phyloP scores from a whole-genome alignment of 73 alveolate species.

The Tetrahymena borealis region DNA sequence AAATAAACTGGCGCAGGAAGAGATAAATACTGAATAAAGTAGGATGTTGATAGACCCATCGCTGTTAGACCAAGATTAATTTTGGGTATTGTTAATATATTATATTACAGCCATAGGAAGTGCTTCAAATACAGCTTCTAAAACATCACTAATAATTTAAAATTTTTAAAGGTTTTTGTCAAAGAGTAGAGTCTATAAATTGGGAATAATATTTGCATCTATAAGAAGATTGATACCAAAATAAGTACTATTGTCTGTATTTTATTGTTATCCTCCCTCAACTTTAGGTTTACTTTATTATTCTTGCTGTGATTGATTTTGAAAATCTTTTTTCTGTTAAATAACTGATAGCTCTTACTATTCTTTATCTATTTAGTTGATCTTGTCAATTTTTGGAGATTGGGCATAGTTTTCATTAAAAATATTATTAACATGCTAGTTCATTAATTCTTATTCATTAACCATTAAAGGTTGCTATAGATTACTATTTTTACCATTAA shows the following conservation, averaged over 20 bases:
- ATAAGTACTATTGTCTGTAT: background rate
- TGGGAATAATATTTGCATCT: background rate
- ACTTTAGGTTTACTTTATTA: background rate
- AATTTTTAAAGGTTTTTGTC: background rate
- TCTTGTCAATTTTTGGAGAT: too few relatives aligned
- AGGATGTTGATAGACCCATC: background rate
- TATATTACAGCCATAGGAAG: background rate
- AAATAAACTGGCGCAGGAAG: background rate
- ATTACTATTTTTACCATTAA: background rate
- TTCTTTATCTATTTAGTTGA: too few relatives aligned
- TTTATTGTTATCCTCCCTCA: background rate
- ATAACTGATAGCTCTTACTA: too few relatives aligned
- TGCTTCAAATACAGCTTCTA: background rate
- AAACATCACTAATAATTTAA: background rate
- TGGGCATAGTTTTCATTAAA: too few relatives aligned
- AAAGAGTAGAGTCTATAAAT: background rate
- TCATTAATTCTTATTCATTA: background rate
- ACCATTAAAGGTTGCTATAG: background rate
- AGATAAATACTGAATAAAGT: background rate
- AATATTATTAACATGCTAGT: background rate
- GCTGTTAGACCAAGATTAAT: background rate
- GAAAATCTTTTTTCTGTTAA: too few relatives aligned
- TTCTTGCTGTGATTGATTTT: too few relatives aligned
- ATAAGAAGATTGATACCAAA: background rate
- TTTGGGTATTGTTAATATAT: background rate